phyloP scores from a whole-genome alignment of 176 grass and related monocot genomes.

The Stipa capillata region DNA sequence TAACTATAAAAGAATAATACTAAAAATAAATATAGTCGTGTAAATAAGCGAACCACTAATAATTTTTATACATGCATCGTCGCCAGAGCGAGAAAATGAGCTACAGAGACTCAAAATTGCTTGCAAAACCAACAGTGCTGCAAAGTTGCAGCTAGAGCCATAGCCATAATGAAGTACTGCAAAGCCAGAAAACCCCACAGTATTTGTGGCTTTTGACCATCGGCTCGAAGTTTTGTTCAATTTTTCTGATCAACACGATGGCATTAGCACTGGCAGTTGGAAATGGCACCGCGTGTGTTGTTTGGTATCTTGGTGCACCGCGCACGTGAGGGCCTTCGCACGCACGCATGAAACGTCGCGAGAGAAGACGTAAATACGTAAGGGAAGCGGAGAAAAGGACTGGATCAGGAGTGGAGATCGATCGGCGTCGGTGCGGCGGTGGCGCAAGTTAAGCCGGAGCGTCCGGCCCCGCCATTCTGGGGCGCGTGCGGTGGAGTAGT shows the following conservation, averaged over 20 bases:
- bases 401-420: background rate
- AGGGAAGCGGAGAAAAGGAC: background rate
- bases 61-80: background rate
- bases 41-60: no score
- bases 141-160: background rate
- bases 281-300: background rate
- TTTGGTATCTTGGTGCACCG: background rate
- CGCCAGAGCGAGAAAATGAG: background rate
- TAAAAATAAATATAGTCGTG: no score
- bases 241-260: background rate
- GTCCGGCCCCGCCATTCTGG: background rate
- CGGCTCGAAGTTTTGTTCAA: background rate
- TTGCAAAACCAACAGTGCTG: background rate
- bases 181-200: background rate
- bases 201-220: background rate
- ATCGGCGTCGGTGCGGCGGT: no score
- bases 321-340: background rate
- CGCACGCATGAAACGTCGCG: background rate
- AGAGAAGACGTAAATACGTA: background rate
- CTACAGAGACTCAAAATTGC: background rate
- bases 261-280: background rate
- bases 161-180: background rate
- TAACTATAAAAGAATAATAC: no score
- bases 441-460: background rate
- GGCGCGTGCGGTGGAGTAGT: background rate